Base-by-base conservation (phyloP, 2,329 filamentous ascomycete species). In the Colletotrichum sp. region DNA sequence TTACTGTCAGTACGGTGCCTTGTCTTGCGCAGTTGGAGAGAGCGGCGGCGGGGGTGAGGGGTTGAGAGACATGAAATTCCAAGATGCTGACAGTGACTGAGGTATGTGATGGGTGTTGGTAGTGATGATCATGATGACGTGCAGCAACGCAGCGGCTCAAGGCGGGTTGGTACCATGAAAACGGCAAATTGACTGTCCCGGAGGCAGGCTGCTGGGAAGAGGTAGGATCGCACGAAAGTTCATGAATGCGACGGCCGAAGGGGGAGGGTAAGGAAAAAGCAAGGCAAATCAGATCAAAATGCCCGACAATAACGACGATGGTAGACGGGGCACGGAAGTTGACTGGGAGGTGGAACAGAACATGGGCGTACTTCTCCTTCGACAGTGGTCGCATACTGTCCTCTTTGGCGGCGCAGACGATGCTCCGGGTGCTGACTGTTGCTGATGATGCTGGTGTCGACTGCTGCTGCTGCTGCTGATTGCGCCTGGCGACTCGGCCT, bases 301-400 rank as follows among this genome's bases (percentile, higher is more conserved):
- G 52, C 18, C 32, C 57, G 64, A 65, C 64, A 49, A 65, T 69
- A 36, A 68, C 65, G 60, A 65, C 24, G 44, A 52, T 21, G 44
- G 60, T 32, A 21, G 30, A 64, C 30, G 10, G 44, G 44, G 44
- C 44, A 52, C n/a, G 44, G 44, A 44, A 65, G 52, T 36, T 24
- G n/a, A 68, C 73, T 62, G 72, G 34, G 34, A 65, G 74, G 68
- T 73, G 34, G 70, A 60, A 64, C n/a, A 49, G 82, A 52, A 52
- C 44, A 52, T 52, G 44, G 44, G 44, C 86, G 77, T 83, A 87
- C 87, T 81, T 78, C 86, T 82, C 78, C 85, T 80, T 69, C 87
- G 84, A 79, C 87, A 88, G 77, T 88, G 85, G 76, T 88, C 87
- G 79, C 87, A 88, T 39, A 88, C 86, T 34, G 83, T 87, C 49